Evolutionary conservation across 2,329 filamentous ascomycete species (phyloP), one percentile per base, ranked within the genome.

Genomic region (Chrysoporthe puriensis): DNA sequence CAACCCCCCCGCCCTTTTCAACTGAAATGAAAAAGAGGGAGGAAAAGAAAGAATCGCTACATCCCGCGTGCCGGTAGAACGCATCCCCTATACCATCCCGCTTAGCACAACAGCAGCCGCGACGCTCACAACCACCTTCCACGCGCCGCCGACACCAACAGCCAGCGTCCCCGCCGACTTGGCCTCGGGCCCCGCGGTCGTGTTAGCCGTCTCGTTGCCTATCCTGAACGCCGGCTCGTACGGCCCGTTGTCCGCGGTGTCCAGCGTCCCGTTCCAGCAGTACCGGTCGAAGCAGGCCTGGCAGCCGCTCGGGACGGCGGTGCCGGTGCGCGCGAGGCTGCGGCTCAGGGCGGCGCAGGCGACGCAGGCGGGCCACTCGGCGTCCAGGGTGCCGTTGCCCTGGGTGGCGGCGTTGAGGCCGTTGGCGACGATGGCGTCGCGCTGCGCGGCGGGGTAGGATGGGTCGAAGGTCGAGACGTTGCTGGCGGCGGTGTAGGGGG

Each of bases 201-300:
- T 34, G 43, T 66, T 69, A 11, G 64, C 69, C 50, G 66, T 69
- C 50, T 64, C 72, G 26, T 73, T 70, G 26, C 68, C 73, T 52
- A 78, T 73, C 68, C 76, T 75, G 52, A 76, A 74, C 6, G 46
- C 63, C 1, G 79, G 79, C 69, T 75, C 66, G 63, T 80, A 81
- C 42, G 54, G 61, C 36, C 71, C 71, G 8, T 58, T 46, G 65
- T 72, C 67, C 56, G n/a, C 34, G 8, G 66, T 68, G 63, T 76
- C 75, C 21, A 75, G 54, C 1, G 87, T 92, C n/a, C 96, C 96
- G 77, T 97, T 87, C 96, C 96, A 99, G 85, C 96, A 99, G 81
- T 97, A 97, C 26, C 82, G 79, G 14, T 82, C 72, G 78, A 97
- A 98, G 81, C 96, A 99, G 62, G 84, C 74, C 56, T 80, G 83